Evolutionary conservation across 768 basidiomycete species (phyloP), one percentile per base, ranked within the genome.

Genomic region (Lactifluus echinatus): DNA sequence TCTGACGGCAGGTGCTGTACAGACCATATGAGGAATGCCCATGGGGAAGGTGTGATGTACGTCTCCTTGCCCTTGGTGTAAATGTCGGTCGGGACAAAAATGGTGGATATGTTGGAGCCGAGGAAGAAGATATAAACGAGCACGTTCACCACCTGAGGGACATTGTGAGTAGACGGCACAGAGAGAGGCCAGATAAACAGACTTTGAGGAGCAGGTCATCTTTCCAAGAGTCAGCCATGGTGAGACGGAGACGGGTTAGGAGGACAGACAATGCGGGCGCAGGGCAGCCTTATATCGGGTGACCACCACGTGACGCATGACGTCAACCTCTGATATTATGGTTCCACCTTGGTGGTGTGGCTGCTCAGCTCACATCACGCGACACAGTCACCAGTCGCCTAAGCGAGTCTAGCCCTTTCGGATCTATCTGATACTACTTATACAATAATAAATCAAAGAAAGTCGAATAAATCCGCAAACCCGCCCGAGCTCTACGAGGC

Each of bases 1-100:
- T n/a, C n/a, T n/a, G n/a, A n/a, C n/a, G n/a, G n/a, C n/a, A 3
- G 19, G 31, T 24, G 28, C 12, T 31, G 14, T 33, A 68, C 76
- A 40, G 54, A 87, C 91, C 93, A 95, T 68, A 93, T 87, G 74
- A 87, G 79, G 75, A 93, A 95, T 1, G 89, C 87, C 83, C 89
- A 96, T 26, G 85, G 83, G 24, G 91, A 89, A n/a, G 95, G 95
- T 1, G 93, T 96, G 56, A 98, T 75, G 71, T 93, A 97, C 0
- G 94, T 96, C 64, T 88, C 84, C 69, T 91, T 91, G 44, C 82
- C 83, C 62, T 75, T 70, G 67, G 77, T 82, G 72, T 91, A 90
- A 50, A 83, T 77, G 61, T 80, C 83, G 40, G 79, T 77, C 0
- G 89, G 89, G 2, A 82, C 79, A 6, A 90, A 84, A 59, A 93